These are phyloP conservation scores for Diplocarpon mali DNA, from an alignment of 2,329 filamentous ascomycete species.

Conservation along the genomic window DNA sequence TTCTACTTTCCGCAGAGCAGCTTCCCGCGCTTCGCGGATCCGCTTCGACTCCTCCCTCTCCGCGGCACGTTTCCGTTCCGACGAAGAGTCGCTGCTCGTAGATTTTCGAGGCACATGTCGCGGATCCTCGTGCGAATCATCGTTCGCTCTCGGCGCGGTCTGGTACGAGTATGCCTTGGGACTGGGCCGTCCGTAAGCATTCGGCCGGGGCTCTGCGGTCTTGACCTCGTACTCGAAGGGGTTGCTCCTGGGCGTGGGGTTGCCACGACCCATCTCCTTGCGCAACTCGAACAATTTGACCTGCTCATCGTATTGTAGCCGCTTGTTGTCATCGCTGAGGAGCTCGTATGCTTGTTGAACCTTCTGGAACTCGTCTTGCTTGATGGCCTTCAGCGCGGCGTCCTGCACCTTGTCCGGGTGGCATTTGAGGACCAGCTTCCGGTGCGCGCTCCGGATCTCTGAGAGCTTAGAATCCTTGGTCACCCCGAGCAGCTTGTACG, in stretches of 20 bases:
- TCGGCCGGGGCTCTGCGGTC: conserved; percentile 39
- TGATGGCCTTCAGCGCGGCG: conserved; percentile 56
- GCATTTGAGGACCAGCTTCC: conserved; percentile 77
- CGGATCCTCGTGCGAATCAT: conserved; percentile 39
- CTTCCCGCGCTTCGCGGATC: conserved; percentile 18
- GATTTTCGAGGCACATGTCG: conserved; percentile 33
- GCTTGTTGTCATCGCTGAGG: conserved; percentile 64
- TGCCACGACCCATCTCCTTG: conserved; percentile 36
- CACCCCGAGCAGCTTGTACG: conserved; percentile 68
- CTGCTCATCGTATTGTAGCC: conserved; percentile 68
- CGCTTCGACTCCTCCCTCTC: conserved; percentile 26
- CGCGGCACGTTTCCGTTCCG: conserved; percentile 24
- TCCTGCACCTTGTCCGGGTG: conserved; percentile 84
- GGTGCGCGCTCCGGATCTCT: conserved; percentile 69
- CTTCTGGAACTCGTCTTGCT: conserved; percentile 80
- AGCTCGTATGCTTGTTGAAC: conserved; percentile 91
- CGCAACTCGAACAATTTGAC: conserved; percentile 52
- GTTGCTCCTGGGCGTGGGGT: conserved; percentile 35
- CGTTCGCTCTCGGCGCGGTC: conserved; percentile 31
- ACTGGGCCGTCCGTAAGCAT: conserved; percentile 28
- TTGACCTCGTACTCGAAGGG: conserved; percentile 35
- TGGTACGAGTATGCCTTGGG: conserved; percentile 25
- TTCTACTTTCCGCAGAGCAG: conserved; percentile 5
- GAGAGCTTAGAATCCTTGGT: conserved; percentile 56
- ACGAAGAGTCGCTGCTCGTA: conserved; percentile 32